Base-by-base conservation (phyloP, 345 rosid species). In the Acer campestre region DNA sequence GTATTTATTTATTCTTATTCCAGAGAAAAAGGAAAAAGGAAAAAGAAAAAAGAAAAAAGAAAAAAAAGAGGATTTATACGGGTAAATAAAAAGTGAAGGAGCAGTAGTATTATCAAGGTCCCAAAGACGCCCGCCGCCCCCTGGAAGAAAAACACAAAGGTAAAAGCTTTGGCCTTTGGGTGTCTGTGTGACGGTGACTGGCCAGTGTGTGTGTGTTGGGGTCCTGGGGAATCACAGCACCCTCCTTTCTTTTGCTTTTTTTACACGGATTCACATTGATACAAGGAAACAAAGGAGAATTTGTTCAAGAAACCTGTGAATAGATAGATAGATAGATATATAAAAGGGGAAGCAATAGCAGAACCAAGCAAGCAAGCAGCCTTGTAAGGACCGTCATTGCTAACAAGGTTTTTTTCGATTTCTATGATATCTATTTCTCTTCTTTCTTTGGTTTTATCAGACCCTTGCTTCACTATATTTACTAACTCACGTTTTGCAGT, bases 371-470 rank as follows among this genome's bases (percentile, higher is more conserved):
- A 29, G 11, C 27, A 1, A 25, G 23, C 22, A 53, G 55, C 78
- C 29, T 79, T 69, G 82, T 61, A 62, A 69, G 44, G 25, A 75
- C 78, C 82, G 82, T 55, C 82, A 75, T 79, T 69, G 75, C 70
- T 11, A 62, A 75, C 82, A 46, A 79, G 75, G 78, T 79, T 75
- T 75, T 48, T 64, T 20, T 29, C 64, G 71, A 42, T 74, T 74
- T 62, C 68, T 74, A 74, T 46, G 16, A 49, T 65, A 53, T 75
- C 71, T 75, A 75, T 75, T 70, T 40, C 13, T n/a, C 58, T 25
- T 22, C 68, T 61, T 17, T 55, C 82, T 75, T 79, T 22, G 82
- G 75, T 75, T 42, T 38, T 79, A 79, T 79, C 78, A 79, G 55
- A 68, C 62, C 31, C 27, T 53, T 27, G 22, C 23, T 71, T 59